Evolutionary conservation across 2,329 filamentous ascomycete species (phyloP).

Genomic region (Diaporthe ampelina): DNA sequence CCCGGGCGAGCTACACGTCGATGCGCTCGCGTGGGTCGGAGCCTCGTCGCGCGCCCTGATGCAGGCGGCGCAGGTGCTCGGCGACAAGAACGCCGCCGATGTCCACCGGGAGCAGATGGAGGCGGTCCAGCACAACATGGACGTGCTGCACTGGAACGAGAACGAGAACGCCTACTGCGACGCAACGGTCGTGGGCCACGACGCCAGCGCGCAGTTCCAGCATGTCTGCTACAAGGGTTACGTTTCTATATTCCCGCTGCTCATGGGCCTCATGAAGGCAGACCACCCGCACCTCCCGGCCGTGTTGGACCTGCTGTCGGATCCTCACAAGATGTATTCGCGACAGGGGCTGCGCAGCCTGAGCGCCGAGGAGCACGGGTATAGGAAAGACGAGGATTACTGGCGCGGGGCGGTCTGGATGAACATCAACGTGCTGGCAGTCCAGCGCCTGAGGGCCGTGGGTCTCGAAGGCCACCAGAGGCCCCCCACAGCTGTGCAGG

Average conservation of each 20-base stretch:
- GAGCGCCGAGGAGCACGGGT: constrained; percentile 40
- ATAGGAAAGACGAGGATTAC: constrained; percentile 44
- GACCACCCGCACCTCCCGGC: constrained; percentile 42
- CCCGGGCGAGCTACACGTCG: constrained; percentile 90
- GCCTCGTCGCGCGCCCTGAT: constrained; percentile 86
- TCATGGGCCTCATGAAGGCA: constrained; percentile 43
- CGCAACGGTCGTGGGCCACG: constrained; percentile 77
- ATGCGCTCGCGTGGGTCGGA: constrained; percentile 93
- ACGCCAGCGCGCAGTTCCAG: constrained; percentile 43
- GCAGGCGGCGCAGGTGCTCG: constrained; percentile 80
- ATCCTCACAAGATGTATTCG: constrained; percentile 41
- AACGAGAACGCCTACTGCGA: constrained; percentile 86
- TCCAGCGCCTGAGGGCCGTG: constrained; percentile 66
- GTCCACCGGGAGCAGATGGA: constrained; percentile 78
- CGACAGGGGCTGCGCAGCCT: constrained; percentile 43
- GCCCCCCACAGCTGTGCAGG: constrained; percentile 6
- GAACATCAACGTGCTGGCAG: constrained; percentile 58
- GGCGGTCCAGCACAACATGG: constrained; percentile 84
- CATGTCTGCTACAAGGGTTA: constrained; percentile 44
- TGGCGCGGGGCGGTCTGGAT: constrained; percentile 46
- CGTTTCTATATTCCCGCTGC: constrained; percentile 43
- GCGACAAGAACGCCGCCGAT: constrained; percentile 80
- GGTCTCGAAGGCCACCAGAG: constrained; percentile 32
- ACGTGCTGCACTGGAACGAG: constrained; percentile 89
- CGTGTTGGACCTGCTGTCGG: constrained; percentile 41